These are phyloP conservation scores for Neodidymelliopsis sp. DNA, from an alignment of 2,329 filamentous ascomycete genomes.

Conservation along the genomic window DNA sequence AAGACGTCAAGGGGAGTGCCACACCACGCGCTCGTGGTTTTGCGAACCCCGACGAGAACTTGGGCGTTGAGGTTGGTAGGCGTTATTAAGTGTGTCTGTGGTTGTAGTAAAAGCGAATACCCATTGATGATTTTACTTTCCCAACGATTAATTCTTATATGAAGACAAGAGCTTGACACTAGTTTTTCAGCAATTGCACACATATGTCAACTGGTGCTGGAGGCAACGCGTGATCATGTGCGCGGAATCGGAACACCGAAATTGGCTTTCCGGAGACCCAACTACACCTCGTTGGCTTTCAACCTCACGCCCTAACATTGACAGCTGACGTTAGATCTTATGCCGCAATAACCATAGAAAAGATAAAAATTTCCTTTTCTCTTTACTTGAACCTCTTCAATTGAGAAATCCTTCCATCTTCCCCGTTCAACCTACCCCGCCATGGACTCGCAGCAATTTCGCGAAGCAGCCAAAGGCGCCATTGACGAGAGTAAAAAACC, in stretches of 20 bases:
- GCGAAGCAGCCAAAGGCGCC: conserved; percentile 75
- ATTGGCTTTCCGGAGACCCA: not conserved
- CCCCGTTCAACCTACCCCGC: conserved; percentile 16
- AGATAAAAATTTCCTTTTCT: not conserved
- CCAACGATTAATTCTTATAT: not conserved
- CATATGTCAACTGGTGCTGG: no score
- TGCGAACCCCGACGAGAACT: conserved; percentile 47
- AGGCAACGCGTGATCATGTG: conserved; percentile 10
- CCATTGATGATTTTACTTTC: no score
- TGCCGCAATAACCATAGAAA: not conserved
- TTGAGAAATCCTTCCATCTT: no score
- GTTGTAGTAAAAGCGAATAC: not conserved
- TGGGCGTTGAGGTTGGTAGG: conserved; percentile 47
- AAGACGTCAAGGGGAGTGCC: conserved; percentile 43
- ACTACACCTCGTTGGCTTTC: not conserved
- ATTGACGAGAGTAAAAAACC: conserved; percentile 77
- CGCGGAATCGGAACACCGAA: conserved; percentile 10
- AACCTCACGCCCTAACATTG: conserved; percentile 7
- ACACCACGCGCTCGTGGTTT: conserved; percentile 49
- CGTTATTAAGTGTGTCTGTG: conserved; percentile 32
- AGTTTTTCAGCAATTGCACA: no score
- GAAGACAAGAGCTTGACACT: not conserved
- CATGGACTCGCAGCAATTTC: conserved; percentile 84
- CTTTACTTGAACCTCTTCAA: no score
- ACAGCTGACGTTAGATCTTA: not conserved